A percentile compares a stretch with the other conserved stretches of the same genome.
Conservation (phyloP, 495 filamentous ascomycete species). For the Aspergillus affinis region DNA sequence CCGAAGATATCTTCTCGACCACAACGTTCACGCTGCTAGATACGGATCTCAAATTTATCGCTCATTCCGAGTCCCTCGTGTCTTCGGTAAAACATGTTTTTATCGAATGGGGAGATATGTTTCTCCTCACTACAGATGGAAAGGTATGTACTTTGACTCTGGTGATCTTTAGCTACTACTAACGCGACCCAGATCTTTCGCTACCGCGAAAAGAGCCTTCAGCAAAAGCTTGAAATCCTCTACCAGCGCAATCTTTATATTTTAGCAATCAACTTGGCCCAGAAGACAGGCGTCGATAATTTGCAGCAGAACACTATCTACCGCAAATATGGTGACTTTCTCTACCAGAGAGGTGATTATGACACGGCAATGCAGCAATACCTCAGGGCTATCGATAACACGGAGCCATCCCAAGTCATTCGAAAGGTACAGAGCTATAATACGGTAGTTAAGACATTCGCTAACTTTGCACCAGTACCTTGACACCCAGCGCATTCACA, state of each 20-base stretch:
- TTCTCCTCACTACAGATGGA: conserved; percentile 82
- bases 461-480: conserved; percentile 61
- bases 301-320: conserved; percentile 88
- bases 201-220: conserved; percentile 88
- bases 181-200: conserved; percentile 63
- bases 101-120: conserved; percentile 87
- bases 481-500: conserved; percentile 94
- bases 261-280: conserved; percentile 87
- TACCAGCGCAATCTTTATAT: conserved; percentile 93
- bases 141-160: conserved; percentile 56
- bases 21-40: conserved; percentile 87
- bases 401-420: conserved; percentile 92
- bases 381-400: conserved; percentile 91
- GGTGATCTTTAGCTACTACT: neutral
- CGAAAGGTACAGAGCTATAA: conserved; percentile 59
- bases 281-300: conserved; percentile 75
- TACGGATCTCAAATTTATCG: conserved; percentile 85
- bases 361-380: conserved; percentile 99
- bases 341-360: conserved; percentile 94
- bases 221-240: conserved; percentile 89
- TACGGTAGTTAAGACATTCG: neutral
- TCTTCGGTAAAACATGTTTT: conserved; percentile 79
- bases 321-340: conserved; percentile 88
- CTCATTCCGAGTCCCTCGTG: conserved; percentile 79
- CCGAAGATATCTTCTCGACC: conserved; percentile 74